phyloP scores from a whole-genome alignment of 129 eudicot species.

The Chrysanthemum lavandulifolium region DNA sequence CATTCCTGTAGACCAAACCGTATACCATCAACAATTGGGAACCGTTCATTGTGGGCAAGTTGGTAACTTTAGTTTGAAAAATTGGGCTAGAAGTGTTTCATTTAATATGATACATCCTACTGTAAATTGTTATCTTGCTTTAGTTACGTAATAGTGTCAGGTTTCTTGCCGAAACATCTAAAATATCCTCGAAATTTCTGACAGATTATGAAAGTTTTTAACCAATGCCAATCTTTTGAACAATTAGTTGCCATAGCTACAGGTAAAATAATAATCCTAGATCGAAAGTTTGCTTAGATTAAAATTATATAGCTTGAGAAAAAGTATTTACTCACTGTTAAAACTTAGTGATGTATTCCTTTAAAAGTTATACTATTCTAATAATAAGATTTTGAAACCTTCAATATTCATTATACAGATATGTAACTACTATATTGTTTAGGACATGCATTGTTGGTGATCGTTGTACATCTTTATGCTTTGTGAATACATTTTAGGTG shows the following conservation, averaged over 20 bases:
- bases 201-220: not conserved
- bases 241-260: not conserved
- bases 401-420: not conserved
- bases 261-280: too few relatives aligned
- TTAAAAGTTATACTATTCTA: not conserved
- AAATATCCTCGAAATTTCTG: not conserved
- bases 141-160: not conserved
- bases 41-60: not conserved
- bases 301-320: too few relatives aligned
- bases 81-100: not conserved
- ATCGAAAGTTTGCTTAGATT: too few relatives aligned
- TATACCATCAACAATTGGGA: not conserved
- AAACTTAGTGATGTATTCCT: not conserved
- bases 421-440: not conserved
- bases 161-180: not conserved
- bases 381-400: not conserved
- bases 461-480: not conserved
- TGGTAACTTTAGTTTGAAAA: not conserved
- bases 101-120: not conserved
- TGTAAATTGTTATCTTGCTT: too few relatives aligned
- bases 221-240: not conserved
- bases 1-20: not conserved
- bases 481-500: constrained; percentile 2
- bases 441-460: constrained; percentile 5
- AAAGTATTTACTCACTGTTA: not conserved